Base-by-base conservation (phyloP, 371 early-diverging fungal species). In the Syncephalastrum sp. region DNA sequence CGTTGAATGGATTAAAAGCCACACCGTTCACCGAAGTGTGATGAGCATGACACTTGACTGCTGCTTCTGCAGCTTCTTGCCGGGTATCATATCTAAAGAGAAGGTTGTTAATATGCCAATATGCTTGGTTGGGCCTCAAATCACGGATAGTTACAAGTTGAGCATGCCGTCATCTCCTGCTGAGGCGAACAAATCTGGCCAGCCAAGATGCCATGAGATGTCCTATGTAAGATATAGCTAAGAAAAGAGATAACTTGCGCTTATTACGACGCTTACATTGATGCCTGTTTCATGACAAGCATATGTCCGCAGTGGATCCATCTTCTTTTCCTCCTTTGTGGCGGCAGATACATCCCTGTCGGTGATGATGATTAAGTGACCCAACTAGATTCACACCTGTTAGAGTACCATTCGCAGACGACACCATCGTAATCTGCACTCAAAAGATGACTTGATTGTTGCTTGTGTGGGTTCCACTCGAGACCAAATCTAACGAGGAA, bases 21-120 rank as follows among this genome's bases (percentile, higher is more conserved):
- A 97, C 90, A 69, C 93, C 92, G 64, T 96, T 98, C 53, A 97
- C 89, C 62, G 98, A 98, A 14, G 88, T 86, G 12, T 70, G 64
- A 79, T 99, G 98, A 3, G 99, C 97, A 17, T 84, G 79, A 15
- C 93, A 85, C 55, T 84, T 75, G 54, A 79, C 69, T 1, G 94
- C 87, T 59, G 82, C 75, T 52, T 82, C 74, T 0, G 62, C 64
- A 0, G n/a, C 60, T 60, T 48, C 69, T 65, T 53, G 67, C 65
- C 87, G 78, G 8, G 72, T 77, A 57, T 88, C 88, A 86, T 93
- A 93, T 38, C 92, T 93, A 74, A 41, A 15, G 2, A 19, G 0
- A 53, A 48, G 16, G 16, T n/a, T 27, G 27, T 27, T 0, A 27
- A 7, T 3, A 24, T 17, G 45, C 27, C 47, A 51, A 21, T 45